Conservation (phyloP, 768 basidiomycete genomes). For the Chalciporus piperatus region DNA sequence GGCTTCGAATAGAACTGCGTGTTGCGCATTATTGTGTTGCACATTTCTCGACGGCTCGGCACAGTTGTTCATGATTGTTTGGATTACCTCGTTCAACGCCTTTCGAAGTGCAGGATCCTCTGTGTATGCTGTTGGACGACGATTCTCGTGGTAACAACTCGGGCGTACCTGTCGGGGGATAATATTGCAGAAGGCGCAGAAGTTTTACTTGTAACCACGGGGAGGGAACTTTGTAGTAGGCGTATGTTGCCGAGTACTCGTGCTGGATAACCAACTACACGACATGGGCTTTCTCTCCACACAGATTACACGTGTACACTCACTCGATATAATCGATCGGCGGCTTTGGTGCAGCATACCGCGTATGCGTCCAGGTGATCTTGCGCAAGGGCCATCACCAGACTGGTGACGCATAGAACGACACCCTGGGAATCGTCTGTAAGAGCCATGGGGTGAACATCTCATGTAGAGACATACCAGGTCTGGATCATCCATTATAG, state of each 20-base stretch:
- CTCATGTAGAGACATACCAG: constrained; percentile 47
- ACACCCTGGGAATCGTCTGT: constrained; percentile 63
- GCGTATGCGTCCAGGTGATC: constrained; percentile 88
- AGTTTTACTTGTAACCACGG: constrained; percentile 98
- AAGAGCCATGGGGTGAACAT: neutral
- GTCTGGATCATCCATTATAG: constrained; percentile 93
- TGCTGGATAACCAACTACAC: constrained; percentile 83
- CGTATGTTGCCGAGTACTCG: constrained; percentile 84
- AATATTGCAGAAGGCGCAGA: constrained; percentile 89
- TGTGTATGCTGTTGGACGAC: constrained; percentile 29
- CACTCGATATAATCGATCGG: constrained; percentile 83
- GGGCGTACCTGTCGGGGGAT: constrained; percentile 83
- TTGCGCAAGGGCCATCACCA: constrained; percentile 93
- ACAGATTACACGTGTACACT: constrained; percentile 15
- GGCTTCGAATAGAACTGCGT: constrained; percentile 97
- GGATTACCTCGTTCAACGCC: constrained; percentile 78
- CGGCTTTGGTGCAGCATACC: constrained; percentile 93
- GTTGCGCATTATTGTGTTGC: constrained; percentile 98
- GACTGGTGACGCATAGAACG: constrained; percentile 87
- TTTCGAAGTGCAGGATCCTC: constrained; percentile 81
- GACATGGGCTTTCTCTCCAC: constrained; percentile 8
- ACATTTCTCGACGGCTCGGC: constrained; percentile 91
- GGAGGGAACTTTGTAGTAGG: constrained; percentile 96
- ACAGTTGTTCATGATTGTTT: constrained; percentile 87
- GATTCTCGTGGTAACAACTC: neutral